Conservation (phyloP, 352 stramenopile species). For the Phytophthora meadii region DNA sequence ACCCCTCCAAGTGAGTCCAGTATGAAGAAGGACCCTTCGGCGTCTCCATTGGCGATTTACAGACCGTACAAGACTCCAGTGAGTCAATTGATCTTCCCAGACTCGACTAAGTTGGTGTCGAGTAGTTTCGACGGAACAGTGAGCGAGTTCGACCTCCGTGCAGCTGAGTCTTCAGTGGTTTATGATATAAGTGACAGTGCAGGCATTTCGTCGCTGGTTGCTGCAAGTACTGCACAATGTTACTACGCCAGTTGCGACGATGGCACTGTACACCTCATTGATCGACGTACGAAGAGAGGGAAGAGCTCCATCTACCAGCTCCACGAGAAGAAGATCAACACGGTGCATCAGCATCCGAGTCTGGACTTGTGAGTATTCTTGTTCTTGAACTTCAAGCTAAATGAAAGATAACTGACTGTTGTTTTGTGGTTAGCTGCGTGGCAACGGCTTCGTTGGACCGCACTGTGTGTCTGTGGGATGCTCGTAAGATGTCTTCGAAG, state of each 20-base stretch:
- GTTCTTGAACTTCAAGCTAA: neutral
- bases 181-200: constrained; percentile 53
- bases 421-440: constrained; percentile 51
- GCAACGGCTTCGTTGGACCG: constrained; percentile 84
- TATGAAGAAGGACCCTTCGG: constrained; percentile 23
- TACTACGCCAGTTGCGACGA: constrained; percentile 74
- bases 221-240: constrained; percentile 24
- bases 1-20: constrained; percentile 29
- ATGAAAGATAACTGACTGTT: no score
- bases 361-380: constrained; percentile 60
- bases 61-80: constrained; percentile 69
- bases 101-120: constrained; percentile 69
- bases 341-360: constrained; percentile 74
- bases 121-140: constrained; percentile 78
- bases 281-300: constrained; percentile 45
- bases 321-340: constrained; percentile 91
- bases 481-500: constrained; percentile 53
- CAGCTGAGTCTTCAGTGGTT: constrained; percentile 57
- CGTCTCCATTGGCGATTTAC: constrained; percentile 57
- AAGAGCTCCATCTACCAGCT: constrained; percentile 50
- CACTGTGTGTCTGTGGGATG: constrained; percentile 86
- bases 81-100: constrained; percentile 71
- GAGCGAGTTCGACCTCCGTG: constrained; percentile 71
- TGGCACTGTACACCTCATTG: constrained; percentile 60
- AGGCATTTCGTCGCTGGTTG: constrained; percentile 69